A percentile compares a stretch with the other conserved stretches of the same genome.
phyloP scores from a whole-genome alignment of 441 rosid species.

The Jatropha multifida region DNA sequence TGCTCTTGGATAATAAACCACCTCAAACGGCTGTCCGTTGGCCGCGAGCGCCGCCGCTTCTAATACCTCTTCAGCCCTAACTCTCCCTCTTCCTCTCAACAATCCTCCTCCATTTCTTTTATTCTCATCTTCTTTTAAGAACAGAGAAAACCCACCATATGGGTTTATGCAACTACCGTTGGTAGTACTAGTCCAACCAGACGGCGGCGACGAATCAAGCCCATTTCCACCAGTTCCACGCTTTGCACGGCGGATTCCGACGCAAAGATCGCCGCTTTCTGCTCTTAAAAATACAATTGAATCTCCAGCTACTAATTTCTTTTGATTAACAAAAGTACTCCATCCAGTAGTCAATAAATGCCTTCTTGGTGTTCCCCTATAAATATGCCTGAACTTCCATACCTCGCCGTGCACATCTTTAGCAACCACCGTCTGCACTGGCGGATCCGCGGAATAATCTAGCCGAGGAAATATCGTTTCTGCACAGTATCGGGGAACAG shows the following conservation, averaged over 20 bases:
- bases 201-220: constrained; percentile 42
- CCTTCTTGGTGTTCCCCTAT: constrained; percentile 94
- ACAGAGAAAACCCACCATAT: constrained; percentile 43
- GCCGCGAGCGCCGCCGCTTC: constrained; percentile 71
- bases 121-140: constrained; percentile 45
- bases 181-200: constrained; percentile 50
- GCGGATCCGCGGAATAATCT: constrained; percentile 88
- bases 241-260: constrained; percentile 87
- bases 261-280: constrained; percentile 83
- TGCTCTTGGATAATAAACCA: constrained; percentile 85
- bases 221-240: constrained; percentile 67
- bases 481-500: constrained; percentile 97
- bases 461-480: constrained; percentile 92
- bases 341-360: constrained; percentile 97
- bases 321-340: constrained; percentile 95
- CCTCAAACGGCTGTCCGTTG: constrained; percentile 65
- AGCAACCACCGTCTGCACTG: constrained; percentile 86
- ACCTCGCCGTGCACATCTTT: constrained; percentile 90
- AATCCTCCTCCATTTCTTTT: constrained; percentile 43
- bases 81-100: constrained; percentile 49
- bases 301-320: constrained; percentile 99
- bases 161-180: constrained; percentile 30
- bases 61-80: constrained; percentile 59
- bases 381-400: constrained; percentile 97
- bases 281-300: constrained; percentile 85